phyloP scores from a whole-genome alignment of 768 basidiomycete species.

The Tricholoma flavovirens region DNA sequence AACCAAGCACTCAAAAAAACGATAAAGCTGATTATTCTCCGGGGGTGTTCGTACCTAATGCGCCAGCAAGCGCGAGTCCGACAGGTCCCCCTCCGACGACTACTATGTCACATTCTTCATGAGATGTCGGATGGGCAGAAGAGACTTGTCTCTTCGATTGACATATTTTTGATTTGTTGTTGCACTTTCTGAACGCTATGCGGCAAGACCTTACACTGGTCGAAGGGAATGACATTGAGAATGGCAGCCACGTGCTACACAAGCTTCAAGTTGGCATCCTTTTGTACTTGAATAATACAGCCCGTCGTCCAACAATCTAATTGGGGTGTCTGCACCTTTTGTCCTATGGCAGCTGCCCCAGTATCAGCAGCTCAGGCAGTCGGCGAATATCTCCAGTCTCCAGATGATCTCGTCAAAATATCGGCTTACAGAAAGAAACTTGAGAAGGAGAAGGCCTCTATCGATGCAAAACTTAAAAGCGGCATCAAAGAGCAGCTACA shows the following conservation, averaged over 20 bases:
- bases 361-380: slow-evolving; percentile 83
- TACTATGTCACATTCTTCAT: slow-evolving; percentile 74
- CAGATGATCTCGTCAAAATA: slow-evolving; percentile 89
- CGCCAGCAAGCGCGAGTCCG: slow-evolving; percentile 84
- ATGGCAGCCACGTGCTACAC: slow-evolving; percentile 6
- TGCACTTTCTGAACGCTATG: neutral
- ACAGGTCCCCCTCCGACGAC: slow-evolving; percentile 94
- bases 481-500: slow-evolving; percentile 93
- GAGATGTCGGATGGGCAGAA: neutral
- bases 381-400: slow-evolving; percentile 87
- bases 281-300: too few relatives aligned
- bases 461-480: slow-evolving; percentile 83
- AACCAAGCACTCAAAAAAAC: neutral
- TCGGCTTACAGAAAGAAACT: slow-evolving; percentile 87
- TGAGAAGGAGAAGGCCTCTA: slow-evolving; percentile 93
- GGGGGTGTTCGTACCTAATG: slow-evolving; percentile 54
- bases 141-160: slow-evolving; percentile 5
- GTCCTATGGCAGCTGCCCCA: slow-evolving; percentile 42
- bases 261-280: too few relatives aligned
- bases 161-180: neutral
- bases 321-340: too few relatives aligned
- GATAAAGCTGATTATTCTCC: too few relatives aligned
- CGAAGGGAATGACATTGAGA: slow-evolving; percentile 4
- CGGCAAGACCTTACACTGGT: neutral
- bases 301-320: too few relatives aligned